Conservation (phyloP, 164 flowering plant species). For the Amborella trichopoda region DNA sequence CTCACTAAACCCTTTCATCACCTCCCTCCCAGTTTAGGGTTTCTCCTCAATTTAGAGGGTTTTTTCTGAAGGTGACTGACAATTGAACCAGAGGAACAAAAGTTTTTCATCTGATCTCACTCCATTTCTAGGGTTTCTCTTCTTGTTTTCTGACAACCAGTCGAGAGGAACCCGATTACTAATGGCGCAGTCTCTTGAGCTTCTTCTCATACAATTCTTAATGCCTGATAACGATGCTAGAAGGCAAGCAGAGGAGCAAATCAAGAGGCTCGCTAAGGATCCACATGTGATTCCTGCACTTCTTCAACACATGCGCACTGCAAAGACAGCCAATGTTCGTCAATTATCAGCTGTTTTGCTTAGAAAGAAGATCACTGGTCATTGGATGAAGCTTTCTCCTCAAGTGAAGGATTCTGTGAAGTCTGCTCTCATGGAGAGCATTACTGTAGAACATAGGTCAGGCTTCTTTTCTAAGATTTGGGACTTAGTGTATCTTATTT, state of each 20-base stretch:
- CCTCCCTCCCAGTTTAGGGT: too few species aligned
- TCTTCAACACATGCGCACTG: slow-evolving; percentile 86
- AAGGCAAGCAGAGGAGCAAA: slow-evolving; percentile 94
- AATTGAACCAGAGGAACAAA: too few species aligned
- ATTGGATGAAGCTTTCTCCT: slow-evolving; percentile 84
- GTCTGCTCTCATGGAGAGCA: slow-evolving; percentile 77
- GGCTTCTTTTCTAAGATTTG: neutral
- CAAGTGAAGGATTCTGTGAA: slow-evolving; percentile 53
- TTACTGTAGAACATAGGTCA: slow-evolving; percentile 86
- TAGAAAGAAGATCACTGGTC: slow-evolving; percentile 95
- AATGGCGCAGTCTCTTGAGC: slow-evolving; percentile 92
- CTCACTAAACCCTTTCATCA: too few species aligned
- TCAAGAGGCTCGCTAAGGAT: slow-evolving; percentile 77
- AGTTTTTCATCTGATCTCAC: too few species aligned
- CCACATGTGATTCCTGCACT: slow-evolving; percentile 91
- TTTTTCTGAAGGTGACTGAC: too few species aligned
- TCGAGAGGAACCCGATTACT: too few species aligned
- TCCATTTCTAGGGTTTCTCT: too few species aligned
- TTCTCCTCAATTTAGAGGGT: too few species aligned
- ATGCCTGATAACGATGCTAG: slow-evolving; percentile 98
- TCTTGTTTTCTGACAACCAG: too few species aligned
- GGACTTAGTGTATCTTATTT: too few species aligned
- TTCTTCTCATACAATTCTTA: slow-evolving; percentile 74
- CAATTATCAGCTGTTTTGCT: slow-evolving; percentile 94
- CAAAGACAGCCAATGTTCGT: slow-evolving; percentile 89